Base-by-base conservation (phyloP, 371 early-diverging fungal genomes). In the Mucor saturninus region DNA sequence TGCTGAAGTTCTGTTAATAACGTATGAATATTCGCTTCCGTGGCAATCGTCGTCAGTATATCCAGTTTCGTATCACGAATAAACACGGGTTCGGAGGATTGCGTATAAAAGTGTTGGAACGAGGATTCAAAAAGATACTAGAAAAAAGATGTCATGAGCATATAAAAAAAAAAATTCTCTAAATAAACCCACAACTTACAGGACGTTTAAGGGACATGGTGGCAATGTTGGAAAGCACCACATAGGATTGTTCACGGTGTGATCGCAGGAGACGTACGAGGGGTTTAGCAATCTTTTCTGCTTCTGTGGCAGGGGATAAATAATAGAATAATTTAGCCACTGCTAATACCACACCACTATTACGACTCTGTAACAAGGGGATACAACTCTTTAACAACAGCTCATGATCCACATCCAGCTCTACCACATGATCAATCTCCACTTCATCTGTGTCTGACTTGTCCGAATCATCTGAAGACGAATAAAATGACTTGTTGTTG, bases 281-380 rank as follows among this genome's bases (percentile, higher is more conserved):
- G 1, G 96, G 89, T 51, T 83, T 87, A 37, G 84, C 89, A 14
- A 95, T 76, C 53, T 83, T 83, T 15, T 75, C 71, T 32, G 89
- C 84, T 42, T 88, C 83, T 8, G 73, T 63, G 1, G 73, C 75
- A 1, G 95, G 92, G 13, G 93, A 93, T 38, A 93, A 62, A 74
- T 93, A 89, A 62, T 84, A 89, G 62, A 84, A 86, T 8, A 93
- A 69, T 38, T 89, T 83, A 0, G 89, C 87, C 3, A 90, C 93
- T 1, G 89, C 84, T 58, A 96, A 73, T 0, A 95, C 94, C 28
- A 96, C 92, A 21, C 93, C 90, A 64, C 91, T 87, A 69, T 95
- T 97, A 49, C 92, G 85, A 70, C 92, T 94, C 61, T 89, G 87
- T n/a, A 95, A 76, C 11, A 97, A 76, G 35, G 94, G 94, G n/a